Conservation (phyloP, 2,329 filamentous ascomycete genomes). For the Ceratocystis variospora region DNA sequence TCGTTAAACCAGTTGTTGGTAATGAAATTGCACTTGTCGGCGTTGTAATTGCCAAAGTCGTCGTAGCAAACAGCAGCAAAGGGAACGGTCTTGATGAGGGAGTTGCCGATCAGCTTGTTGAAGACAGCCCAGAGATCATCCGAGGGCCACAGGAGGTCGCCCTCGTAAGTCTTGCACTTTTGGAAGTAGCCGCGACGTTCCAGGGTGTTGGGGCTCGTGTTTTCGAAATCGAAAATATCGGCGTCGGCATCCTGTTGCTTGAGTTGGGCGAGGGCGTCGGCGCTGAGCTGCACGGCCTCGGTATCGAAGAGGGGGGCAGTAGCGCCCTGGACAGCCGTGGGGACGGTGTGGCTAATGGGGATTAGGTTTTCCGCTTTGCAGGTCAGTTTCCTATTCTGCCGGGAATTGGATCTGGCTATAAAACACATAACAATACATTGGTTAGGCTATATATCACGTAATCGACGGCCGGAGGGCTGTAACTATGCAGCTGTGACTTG, state of each 20-base stretch:
- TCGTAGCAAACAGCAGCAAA: conserved; percentile 25
- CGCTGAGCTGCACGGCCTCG: conserved; percentile 14
- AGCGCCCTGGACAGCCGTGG: neutral
- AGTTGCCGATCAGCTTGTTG: conserved; percentile 25
- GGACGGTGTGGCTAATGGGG: conserved; percentile 12
- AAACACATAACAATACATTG: neutral
- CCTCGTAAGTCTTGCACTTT: conserved; percentile 25
- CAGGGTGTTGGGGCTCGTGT: conserved; percentile 5
- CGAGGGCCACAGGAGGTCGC: conserved; percentile 24
- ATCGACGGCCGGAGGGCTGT: neutral
- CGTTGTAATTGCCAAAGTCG: conserved; percentile 21
- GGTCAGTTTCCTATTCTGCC: conserved; percentile 9
- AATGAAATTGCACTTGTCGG: conserved; percentile 24
- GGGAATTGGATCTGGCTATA: neutral
- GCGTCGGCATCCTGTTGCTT: conserved; percentile 9
- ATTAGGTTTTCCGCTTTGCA: conserved; percentile 12
- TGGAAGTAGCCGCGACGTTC: conserved; percentile 3
- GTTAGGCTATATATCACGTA: conserved; percentile 3
- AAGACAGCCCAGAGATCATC: conserved; percentile 24
- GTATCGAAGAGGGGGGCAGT: conserved; percentile 7
- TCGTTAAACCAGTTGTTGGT: conserved; percentile 20
- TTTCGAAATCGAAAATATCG: conserved; percentile 13
- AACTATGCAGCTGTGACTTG: conserved; percentile 1
- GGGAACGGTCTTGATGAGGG: conserved; percentile 26
- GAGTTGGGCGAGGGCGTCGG: conserved; percentile 7